Evolutionary conservation across 768 basidiomycete genomes (phyloP).

Genomic region (Sistotremastrum niveocremeum): DNA sequence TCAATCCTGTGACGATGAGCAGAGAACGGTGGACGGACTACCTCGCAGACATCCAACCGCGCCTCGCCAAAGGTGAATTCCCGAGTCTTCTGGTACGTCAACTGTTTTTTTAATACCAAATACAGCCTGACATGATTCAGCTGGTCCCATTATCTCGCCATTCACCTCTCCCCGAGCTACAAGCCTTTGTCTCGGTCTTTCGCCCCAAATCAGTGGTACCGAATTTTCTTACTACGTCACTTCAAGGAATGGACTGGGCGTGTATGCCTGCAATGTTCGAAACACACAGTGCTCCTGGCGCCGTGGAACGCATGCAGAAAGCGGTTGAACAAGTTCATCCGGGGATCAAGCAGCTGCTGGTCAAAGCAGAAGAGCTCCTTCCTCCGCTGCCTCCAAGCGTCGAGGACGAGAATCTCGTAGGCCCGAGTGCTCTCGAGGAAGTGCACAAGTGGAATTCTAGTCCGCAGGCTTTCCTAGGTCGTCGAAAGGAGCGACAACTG

Average conservation of each 20-base stretch:
- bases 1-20: slow-evolving; percentile 74
- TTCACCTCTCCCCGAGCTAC: slow-evolving; percentile 77
- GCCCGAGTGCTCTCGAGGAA: no score
- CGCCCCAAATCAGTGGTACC: slow-evolving; percentile 65
- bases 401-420: no score
- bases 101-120: not conserved
- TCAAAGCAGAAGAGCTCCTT: no score
- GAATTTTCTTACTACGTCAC: slow-evolving; percentile 50
- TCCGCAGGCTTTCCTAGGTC: no score
- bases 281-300: no score
- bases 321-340: no score
- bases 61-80: slow-evolving; percentile 28
- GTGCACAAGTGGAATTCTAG: no score
- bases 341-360: no score
- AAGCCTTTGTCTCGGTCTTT: slow-evolving; percentile 69
- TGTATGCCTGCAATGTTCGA: slow-evolving; percentile 59
- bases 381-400: no score
- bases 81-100: slow-evolving; percentile 48
- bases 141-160: slow-evolving; percentile 78
- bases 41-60: slow-evolving; percentile 26
- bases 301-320: no score
- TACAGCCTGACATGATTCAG: slow-evolving; percentile 23
- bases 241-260: slow-evolving; percentile 54
- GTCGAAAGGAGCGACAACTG: no score
- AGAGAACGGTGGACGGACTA: slow-evolving; percentile 41